Base-by-base conservation (phyloP, 208 protist species). In the Sergeia podlipaevii region DNA sequence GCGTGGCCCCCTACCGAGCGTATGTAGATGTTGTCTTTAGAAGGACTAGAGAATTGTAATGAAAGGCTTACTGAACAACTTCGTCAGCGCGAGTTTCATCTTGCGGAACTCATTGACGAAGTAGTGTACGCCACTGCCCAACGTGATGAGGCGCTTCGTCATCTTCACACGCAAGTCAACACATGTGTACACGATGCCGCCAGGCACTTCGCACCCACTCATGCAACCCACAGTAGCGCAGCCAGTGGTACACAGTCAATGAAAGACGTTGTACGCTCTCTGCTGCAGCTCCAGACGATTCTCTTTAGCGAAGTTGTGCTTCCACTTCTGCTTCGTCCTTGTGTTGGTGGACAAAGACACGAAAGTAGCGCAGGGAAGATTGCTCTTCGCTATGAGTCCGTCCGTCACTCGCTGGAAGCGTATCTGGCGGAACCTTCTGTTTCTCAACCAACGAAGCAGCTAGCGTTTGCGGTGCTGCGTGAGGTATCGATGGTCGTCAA, bases 41-140 rank as follows among this genome's bases (percentile, higher is more conserved):
- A n/a, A n/a, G n/a, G n/a, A n/a, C n/a, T n/a, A n/a, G n/a, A n/a
- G n/a, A n/a, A n/a, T n/a, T n/a, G n/a, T n/a, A n/a, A n/a, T n/a
- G n/a, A n/a, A n/a, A n/a, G n/a, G n/a, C n/a, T n/a, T n/a, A n/a
- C n/a, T 5, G 41, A 53, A 32, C 59, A 80, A 36, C 67, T 90
- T 29, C 69, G 73, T 17, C 71, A 72, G 53, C 74, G 78, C 10
- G 76, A 90, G 63, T 64, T 75, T n/a, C 82, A 90, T 37, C 70
- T 90, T 0, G 78, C 82, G 1, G 78, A 90, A 51, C 72, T 90
- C 20, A 86, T 90, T 56, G 79, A 90, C 44, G 82, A 90, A 32
- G 74, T 90, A 6, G 68, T 86, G 27, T 76, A 77, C 49, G 78
- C 77, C 1, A 71, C 83, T 33, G 52, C 74, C 11, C 54, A 68